Base-by-base conservation (phyloP, 73 alveolate genomes). In the Tetrahymena borealis region DNA sequence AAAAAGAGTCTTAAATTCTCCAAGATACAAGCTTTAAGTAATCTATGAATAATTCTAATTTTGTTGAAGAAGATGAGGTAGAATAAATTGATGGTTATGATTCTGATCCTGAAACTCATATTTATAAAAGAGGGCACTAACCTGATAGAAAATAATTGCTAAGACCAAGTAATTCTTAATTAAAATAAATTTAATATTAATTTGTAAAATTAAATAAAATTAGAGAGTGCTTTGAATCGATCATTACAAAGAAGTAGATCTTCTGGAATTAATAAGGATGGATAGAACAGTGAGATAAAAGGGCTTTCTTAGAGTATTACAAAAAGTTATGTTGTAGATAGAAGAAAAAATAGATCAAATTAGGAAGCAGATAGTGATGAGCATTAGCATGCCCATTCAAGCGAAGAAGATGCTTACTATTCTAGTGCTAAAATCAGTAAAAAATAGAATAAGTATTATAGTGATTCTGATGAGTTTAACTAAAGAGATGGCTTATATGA, bases 91-190 rank as follows among this genome's bases (percentile, higher is more conserved):
- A 93, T 40, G 95, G 94, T 4, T 90, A 95, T 91, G 94, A 93
- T 93, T 93, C 96, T 16, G 96, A 93, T 78, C 96, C 96, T 39
- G 96, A 93, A 93, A 31, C 91, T 24, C 94, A 93, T 32, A 91
- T 92, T 33, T 78, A 93, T 37, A 35, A 91, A 60, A 60, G 85
- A 60, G 85, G 85, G 35, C 28, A 60, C 13, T 32, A 60, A 60
- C 85, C 85, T 60, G 85, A 60, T 60, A 60, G 85, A 28, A 60
- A 60, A 18, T 3, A 32, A 24, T 35, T 60, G 10, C 16, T 35
- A 20, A 60, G 85, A 20, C 85, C 85, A 60, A 60, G 85, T 60
- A 60, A 60, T 10, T 13, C 13, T 5, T 1, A 4, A 90, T 33
- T 20, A 24, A 24, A 40, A 91, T 13, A 39, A 91, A 36, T 79